These are phyloP conservation scores for Mycena metata DNA, from an alignment of 768 basidiomycete species.

Conservation along the genomic window DNA sequence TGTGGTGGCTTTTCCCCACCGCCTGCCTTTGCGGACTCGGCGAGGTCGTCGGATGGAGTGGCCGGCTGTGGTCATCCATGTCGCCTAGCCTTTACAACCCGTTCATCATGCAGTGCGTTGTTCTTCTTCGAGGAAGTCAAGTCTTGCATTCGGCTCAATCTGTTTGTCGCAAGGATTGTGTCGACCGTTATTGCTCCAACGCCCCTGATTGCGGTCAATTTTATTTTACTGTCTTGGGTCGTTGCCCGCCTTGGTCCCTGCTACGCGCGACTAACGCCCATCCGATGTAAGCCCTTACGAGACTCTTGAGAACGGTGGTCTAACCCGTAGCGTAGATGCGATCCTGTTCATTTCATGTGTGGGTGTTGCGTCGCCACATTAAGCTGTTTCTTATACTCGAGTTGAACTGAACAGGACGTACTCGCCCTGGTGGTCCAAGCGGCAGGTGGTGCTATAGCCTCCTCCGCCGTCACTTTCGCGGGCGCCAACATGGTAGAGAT, in stretches of 20 bases:
- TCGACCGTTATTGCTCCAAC: conserved; percentile 67
- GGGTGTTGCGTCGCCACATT: not conserved
- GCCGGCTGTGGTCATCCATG: conserved; percentile 61
- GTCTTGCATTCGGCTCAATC: not conserved
- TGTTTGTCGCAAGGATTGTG: conserved; percentile 49
- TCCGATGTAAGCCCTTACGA: conserved; percentile 49
- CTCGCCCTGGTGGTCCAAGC: not conserved
- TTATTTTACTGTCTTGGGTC: conserved; percentile 64
- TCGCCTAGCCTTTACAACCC: conserved; percentile 41
- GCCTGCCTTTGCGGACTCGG: conserved; percentile 59
- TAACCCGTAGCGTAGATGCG: not conserved
- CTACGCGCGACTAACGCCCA: conserved; percentile 63
- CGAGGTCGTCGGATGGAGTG: conserved; percentile 70
- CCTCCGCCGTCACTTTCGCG: not conserved
- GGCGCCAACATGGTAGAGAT: not conserved
- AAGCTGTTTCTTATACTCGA: not conserved
- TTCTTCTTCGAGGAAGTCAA: no score
- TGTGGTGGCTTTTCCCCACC: conserved; percentile 69
- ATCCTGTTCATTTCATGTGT: not conserved
- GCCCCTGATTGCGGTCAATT: conserved; percentile 68
- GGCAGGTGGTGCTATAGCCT: conserved; percentile 1
- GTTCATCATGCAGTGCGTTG: conserved; percentile 58
- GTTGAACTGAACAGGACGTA: not conserved
- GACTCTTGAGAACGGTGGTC: not conserved
- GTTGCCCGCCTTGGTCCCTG: conserved; percentile 57